Percentiles rank a stretch among this genome's conserved stretches.
phyloP scores from a whole-genome alignment of 805 yeast genomes.

The Scheffersomyces amazonensis region DNA sequence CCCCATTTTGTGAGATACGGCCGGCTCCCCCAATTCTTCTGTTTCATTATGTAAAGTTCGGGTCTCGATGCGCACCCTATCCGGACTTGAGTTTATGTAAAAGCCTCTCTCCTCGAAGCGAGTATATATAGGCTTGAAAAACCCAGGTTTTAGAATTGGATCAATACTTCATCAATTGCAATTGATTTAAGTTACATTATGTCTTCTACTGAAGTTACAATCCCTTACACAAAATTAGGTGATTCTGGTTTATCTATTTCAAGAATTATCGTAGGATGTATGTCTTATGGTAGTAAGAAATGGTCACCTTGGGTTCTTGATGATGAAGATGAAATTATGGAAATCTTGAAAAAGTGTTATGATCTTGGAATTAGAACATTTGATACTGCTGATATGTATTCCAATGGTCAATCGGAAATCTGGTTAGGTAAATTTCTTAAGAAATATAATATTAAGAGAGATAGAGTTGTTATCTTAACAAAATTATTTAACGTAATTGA shows the following conservation, averaged over 20 bases:
- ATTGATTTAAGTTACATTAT: no score
- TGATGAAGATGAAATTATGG: constrained; percentile 23
- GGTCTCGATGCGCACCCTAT: no score
- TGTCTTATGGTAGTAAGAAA: constrained; percentile 45
- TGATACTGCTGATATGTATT: constrained; percentile 21
- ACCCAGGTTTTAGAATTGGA: no score
- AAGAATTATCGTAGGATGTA: constrained; percentile 51
- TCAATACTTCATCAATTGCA: no score
- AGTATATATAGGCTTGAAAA: no score
- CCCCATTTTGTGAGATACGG: no score
- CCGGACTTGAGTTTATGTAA: no score
- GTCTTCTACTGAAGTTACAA: no score
- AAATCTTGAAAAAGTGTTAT: constrained; percentile 21
- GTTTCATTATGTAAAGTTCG: no score
- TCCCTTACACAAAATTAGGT: constrained; percentile 22
- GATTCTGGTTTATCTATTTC: constrained; percentile 48
- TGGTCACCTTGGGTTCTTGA: constrained; percentile 33
- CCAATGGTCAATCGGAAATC: constrained; percentile 17
- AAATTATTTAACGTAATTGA: constrained; percentile 13
- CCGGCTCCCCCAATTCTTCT: no score
- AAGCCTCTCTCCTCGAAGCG: no score
- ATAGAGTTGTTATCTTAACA: constrained; percentile 17
- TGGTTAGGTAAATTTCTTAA: constrained; percentile 17
- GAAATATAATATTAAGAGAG: constrained; percentile 18
- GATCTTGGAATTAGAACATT: constrained; percentile 20